These are phyloP conservation scores for Phytophthora megakarya DNA, from an alignment of 352 stramenopile species.

Conservation along the genomic window DNA sequence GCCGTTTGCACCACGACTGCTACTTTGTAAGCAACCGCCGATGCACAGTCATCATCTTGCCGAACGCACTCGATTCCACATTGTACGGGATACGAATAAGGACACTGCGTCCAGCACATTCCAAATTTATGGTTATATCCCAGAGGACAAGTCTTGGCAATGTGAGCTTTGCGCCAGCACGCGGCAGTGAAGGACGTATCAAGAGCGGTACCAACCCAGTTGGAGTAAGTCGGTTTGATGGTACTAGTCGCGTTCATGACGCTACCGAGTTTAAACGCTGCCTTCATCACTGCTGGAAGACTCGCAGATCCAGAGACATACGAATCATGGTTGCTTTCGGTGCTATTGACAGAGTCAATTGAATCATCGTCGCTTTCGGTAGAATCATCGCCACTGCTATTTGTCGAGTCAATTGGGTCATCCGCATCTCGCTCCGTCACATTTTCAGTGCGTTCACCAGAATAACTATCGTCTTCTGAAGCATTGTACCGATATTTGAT, in stretches of 20 bases:
- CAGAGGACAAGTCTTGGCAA: constrained; percentile 42
- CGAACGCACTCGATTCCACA: constrained; percentile 51
- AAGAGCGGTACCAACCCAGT: constrained; percentile 36
- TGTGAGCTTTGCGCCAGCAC: constrained; percentile 45
- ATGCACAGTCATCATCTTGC: constrained; percentile 42
- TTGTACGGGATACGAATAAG: constrained; percentile 47
- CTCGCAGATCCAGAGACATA: not conserved
- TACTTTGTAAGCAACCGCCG: constrained; percentile 41
- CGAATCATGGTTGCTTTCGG: constrained; percentile 5
- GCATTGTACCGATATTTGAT: not conserved
- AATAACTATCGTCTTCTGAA: not conserved
- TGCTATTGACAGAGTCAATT: no score
- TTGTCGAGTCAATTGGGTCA: no score
- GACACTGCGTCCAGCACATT: constrained; percentile 50
- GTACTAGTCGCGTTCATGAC: constrained; percentile 38
- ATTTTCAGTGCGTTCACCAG: not conserved
- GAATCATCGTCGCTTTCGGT: constrained; percentile 11
- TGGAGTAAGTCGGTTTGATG: constrained; percentile 33
- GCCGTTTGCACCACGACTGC: constrained; percentile 33
- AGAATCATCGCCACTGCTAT: not conserved
- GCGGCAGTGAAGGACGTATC: constrained; percentile 18
- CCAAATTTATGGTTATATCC: constrained; percentile 34
- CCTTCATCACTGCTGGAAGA: constrained; percentile 7
- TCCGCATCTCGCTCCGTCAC: not conserved
- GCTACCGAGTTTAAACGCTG: constrained; percentile 29